These are phyloP conservation scores for Saccharomycopsis malanga DNA, from an alignment of 805 yeast genomes.

Conservation along the genomic window DNA sequence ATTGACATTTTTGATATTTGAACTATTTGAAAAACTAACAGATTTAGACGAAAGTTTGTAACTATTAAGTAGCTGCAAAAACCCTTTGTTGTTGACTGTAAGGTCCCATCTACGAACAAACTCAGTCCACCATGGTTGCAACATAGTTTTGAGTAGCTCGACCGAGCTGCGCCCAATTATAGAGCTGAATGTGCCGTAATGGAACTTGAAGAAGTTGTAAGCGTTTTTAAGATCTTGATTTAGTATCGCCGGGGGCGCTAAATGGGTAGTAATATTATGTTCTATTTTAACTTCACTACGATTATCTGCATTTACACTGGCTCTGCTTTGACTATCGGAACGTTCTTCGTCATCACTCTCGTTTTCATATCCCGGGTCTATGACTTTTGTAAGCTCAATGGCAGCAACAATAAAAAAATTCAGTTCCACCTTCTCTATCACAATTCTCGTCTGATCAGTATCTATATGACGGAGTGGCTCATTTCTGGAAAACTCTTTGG, in stretches of 20 bases:
- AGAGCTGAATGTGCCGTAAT: slow-evolving; percentile 13
- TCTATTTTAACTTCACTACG: slow-evolving; percentile 7
- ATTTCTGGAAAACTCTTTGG: slow-evolving; percentile 14
- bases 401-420: slow-evolving; percentile 14
- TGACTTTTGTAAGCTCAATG: slow-evolving; percentile 16
- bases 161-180: neutral
- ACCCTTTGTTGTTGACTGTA: slow-evolving; percentile 17
- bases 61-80: slow-evolving; percentile 13
- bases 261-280: slow-evolving; percentile 11
- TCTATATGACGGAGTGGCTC: slow-evolving; percentile 10
- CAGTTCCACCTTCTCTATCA: slow-evolving; percentile 14
- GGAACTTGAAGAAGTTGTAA: slow-evolving; percentile 15
- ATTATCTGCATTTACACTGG: neutral
- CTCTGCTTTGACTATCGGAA: neutral
- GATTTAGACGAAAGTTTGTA: slow-evolving; percentile 20
- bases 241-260: slow-evolving; percentile 15
- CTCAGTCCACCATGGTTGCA: slow-evolving; percentile 5
- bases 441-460: slow-evolving; percentile 18
- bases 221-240: slow-evolving; percentile 12
- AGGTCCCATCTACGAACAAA: slow-evolving; percentile 12
- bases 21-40: slow-evolving; percentile 11
- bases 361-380: slow-evolving; percentile 11
- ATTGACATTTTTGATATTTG: slow-evolving; percentile 18
- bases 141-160: neutral
- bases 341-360: slow-evolving; percentile 1